Base-by-base conservation (phyloP, 2,329 filamentous ascomycete species). In the Alternaria ethzedia region DNA sequence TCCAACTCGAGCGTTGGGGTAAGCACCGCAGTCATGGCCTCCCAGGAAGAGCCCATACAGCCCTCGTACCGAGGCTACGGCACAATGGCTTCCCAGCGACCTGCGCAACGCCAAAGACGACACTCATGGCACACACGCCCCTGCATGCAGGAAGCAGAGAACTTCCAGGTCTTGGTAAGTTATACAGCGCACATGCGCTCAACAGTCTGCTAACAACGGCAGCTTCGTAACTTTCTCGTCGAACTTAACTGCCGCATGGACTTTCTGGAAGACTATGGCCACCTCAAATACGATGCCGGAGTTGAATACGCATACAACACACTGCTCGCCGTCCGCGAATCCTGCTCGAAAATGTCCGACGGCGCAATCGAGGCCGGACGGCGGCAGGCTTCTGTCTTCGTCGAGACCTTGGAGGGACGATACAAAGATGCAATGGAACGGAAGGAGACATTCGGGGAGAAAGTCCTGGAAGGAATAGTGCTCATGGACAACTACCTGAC, bases 321-420 rank as follows among this genome's bases (percentile, higher is more conserved):
- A 0, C 84, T 99, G 2, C 91, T 95, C 75, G 90, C 93, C 8
- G 94, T 99, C 25, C 90, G 94, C 65, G 90, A 93, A 69, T 89
- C 93, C 72, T 99, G 96, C 80, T 93, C 93, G 43, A 89, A 94
- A 68, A 94, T 95, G 20, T 96, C 94, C 1, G 95, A 93, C 66
- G 95, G 96, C 76, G 88, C 97, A 50, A 88, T 98, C 70, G 96
- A 94, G 60, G 92, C 92, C 41, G 94, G 96, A 21, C 90, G 92
- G 56, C 89, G 93, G 68, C 88, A 94, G 64, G 89, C 96, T 63
- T 91, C 93, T 68, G 88, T 98, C 62, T 90, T 98, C 83, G 93
- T 99, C 32, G 95, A 98, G 73, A 97, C 94, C 1, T 84, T 99
- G 13, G 96, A 99, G 79, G 86, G 87, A 26, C 87, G 92, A 67